These are phyloP conservation scores for Penicillium arizonense DNA, from an alignment of 495 filamentous ascomycete genomes.

Conservation along the genomic window DNA sequence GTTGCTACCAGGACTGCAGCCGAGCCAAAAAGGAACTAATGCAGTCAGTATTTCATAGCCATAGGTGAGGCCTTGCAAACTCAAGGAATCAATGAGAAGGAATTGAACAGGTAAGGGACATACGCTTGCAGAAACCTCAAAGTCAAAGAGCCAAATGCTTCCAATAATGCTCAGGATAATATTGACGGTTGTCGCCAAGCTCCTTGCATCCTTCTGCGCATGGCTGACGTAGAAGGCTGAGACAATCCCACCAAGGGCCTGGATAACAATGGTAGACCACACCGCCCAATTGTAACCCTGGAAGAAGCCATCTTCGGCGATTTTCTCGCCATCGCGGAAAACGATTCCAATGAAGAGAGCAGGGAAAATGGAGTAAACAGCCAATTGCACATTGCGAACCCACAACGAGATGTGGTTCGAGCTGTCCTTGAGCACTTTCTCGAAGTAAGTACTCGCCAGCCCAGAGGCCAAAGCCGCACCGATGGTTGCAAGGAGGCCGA, in stretches of 20 bases:
- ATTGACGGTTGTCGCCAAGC: constrained; percentile 86
- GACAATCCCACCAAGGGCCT: constrained; percentile 79
- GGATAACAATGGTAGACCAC: constrained; percentile 79
- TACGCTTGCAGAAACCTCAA: constrained; percentile 69
- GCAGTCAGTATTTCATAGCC: constrained; percentile 17
- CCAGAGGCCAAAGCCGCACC: constrained; percentile 76
- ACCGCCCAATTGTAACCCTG: constrained; percentile 90
- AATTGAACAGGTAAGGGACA: constrained; percentile 30
- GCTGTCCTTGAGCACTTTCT: constrained; percentile 89
- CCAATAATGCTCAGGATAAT: constrained; percentile 81
- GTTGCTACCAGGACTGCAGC: constrained; percentile 74
- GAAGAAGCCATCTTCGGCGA: constrained; percentile 84
- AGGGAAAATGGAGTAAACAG: constrained; percentile 86
- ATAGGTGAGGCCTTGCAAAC: not conserved
- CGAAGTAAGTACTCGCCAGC: constrained; percentile 86
- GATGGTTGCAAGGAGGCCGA: constrained; percentile 78
- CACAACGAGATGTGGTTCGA: constrained; percentile 69
- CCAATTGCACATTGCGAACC: constrained; percentile 91
- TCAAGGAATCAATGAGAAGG: not conserved
- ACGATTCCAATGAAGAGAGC: constrained; percentile 83
- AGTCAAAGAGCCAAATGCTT: constrained; percentile 82
- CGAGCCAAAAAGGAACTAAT: constrained; percentile 79
- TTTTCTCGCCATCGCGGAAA: constrained; percentile 79
- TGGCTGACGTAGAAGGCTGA: constrained; percentile 84
- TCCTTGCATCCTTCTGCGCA: constrained; percentile 67